Percentiles rank a stretch among this genome's conserved stretches.
phyloP scores from a whole-genome alignment of 139 green algal genomes.

The Asterochloris erici region DNA sequence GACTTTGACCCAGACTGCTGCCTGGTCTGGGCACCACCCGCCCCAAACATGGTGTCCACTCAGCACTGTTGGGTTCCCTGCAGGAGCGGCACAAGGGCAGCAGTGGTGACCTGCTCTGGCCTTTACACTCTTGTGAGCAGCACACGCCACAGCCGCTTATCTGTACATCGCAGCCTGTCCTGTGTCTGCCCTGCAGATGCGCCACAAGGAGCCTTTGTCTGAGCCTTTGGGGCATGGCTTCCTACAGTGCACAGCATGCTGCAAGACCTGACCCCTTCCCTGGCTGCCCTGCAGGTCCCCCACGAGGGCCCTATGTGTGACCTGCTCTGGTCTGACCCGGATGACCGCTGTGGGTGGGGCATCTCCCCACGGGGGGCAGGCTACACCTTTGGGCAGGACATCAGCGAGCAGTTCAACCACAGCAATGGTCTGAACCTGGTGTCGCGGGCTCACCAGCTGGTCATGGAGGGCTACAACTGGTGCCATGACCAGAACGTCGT shows the following conservation, averaged over 20 bases:
- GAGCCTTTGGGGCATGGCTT: constrained; percentile 82
- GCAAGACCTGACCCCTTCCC: too few relatives aligned
- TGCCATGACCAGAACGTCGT: constrained; percentile 95
- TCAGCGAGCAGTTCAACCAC: constrained; percentile 98
- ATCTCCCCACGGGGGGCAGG: constrained; percentile 95
- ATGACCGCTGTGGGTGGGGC: constrained; percentile 96
- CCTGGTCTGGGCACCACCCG: too few relatives aligned
- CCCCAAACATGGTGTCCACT: too few relatives aligned
- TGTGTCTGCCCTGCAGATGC: constrained; percentile 52
- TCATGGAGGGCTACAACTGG: constrained; percentile 95
- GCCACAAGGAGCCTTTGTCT: constrained; percentile 97
- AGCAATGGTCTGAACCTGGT: constrained; percentile 95
- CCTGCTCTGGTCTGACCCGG: constrained; percentile 96
- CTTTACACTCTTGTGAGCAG: too few relatives aligned
- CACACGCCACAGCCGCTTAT: too few relatives aligned
- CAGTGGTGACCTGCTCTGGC: too few relatives aligned
- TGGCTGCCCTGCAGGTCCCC: constrained; percentile 60
- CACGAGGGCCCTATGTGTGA: constrained; percentile 99
- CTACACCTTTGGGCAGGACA: constrained; percentile 99
- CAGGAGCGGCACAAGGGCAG: too few relatives aligned
- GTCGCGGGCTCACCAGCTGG: constrained; percentile 96
- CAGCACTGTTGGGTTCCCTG: too few relatives aligned
- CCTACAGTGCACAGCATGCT: too few relatives aligned
- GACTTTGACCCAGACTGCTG: too few relatives aligned
- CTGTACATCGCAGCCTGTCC: too few relatives aligned